Base-by-base conservation (phyloP, 495 filamentous ascomycete genomes). In the Hyaloscypha finlandica region DNA sequence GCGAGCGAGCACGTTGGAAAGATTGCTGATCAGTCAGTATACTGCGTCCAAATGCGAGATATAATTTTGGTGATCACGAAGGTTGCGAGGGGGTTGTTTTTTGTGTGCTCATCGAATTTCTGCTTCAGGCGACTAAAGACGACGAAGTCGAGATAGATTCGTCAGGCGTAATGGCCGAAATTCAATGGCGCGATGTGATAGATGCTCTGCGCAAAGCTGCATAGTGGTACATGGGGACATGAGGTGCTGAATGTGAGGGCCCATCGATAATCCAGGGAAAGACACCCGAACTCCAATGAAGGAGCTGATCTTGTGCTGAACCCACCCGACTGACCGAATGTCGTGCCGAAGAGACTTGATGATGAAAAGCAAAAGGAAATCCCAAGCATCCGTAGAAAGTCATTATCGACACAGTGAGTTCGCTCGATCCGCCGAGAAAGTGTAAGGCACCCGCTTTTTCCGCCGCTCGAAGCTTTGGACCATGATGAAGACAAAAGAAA, bases 381-480 rank as follows among this genome's bases (percentile, higher is more conserved):
- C 59, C 71, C 59, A 64, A 63, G 64, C 65, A 68, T 70, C 68
- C 71, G 71, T 64, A 69, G 42, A 54, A 67, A 61, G 58, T 64
- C 68, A 64, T 67, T 61, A 70, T 63, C 63, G 70, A 68, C 67
- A 59, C 61, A 54, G 53, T 60, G 48, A 55, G 60, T 12, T 69
- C 68, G 64, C 67, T 66, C 66, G 66, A 73, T 70, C 66, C 65
- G 71, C 65, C 68, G 71, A 69, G 58, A 70, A 66, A 67, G 54
- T 68, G 71, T 64, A 25, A 67, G 25, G 64, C 56, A 66, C 48
- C 60, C 55, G 67, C 63, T 73, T 70, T 73, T 57, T 70, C 68
- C 71, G 71, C 71, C 68, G 71, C 68, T 66, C 68, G 68, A 71
- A 73, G 68, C 71, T 71, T 69, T 69, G 71, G 71, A 70, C 71